Conservation (phyloP, 208 protist species). For the Leishmania tropica region DNA sequence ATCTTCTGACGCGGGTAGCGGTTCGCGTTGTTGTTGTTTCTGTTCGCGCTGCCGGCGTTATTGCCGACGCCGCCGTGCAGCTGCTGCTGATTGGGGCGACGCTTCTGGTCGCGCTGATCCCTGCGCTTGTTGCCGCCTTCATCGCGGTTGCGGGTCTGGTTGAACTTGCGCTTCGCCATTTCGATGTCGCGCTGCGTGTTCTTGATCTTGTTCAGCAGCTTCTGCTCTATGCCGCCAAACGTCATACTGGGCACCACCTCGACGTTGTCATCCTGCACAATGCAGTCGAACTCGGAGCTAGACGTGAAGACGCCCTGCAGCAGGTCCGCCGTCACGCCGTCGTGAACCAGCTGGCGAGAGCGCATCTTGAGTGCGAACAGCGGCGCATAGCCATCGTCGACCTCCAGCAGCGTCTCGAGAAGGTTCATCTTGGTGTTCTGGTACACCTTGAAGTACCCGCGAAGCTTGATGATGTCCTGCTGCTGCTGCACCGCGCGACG, state of each 20-base stretch:
- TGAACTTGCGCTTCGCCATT: conserved; percentile 46
- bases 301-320: conserved; percentile 74
- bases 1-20: conserved; percentile 19
- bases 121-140: conserved; percentile 34
- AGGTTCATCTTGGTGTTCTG: conserved; percentile 86
- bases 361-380: conserved; percentile 89
- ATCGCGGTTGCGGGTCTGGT: conserved; percentile 35
- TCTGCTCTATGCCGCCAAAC: conserved; percentile 71
- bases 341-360: conserved; percentile 87
- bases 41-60: neutral
- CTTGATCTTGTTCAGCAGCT: conserved; percentile 78
- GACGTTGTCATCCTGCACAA: conserved; percentile 82
- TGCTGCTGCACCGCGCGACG: conserved; percentile 89
- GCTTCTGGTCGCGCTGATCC: conserved; percentile 37
- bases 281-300: conserved; percentile 81
- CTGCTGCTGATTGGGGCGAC: conserved; percentile 25
- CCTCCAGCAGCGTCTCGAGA: conserved; percentile 79
- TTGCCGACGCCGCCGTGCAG: conserved; percentile 1
- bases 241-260: conserved; percentile 81
- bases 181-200: conserved; percentile 58
- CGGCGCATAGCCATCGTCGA: conserved; percentile 78
- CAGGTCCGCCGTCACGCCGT: conserved; percentile 75
- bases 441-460: conserved; percentile 90
- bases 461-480: conserved; percentile 86
- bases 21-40: conserved; percentile 6